These are phyloP conservation scores for Ceratocystis variospora DNA, from an alignment of 2,329 filamentous ascomycete species.

Conservation along the genomic window DNA sequence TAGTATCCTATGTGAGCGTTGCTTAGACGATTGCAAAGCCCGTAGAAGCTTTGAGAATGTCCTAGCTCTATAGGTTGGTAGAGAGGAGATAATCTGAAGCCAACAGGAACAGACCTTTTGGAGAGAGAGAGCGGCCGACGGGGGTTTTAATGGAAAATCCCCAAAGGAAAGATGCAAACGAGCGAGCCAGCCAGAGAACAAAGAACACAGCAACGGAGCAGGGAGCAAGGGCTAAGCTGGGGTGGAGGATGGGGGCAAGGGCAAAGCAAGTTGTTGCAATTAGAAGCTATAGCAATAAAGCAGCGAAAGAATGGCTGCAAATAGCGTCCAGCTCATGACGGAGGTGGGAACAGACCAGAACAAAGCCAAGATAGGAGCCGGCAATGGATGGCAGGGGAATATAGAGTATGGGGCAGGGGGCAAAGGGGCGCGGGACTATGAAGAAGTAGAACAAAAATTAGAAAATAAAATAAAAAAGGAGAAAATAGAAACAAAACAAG, in stretches of 20 bases:
- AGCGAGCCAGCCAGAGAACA: too few relatives aligned
- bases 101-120: background rate
- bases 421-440: background rate
- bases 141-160: conserved; percentile 6
- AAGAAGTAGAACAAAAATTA: background rate
- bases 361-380: background rate
- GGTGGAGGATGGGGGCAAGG: background rate
- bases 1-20: background rate
- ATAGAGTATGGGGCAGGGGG: background rate
- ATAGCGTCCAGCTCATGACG: too few relatives aligned
- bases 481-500: conserved; percentile 7
- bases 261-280: background rate
- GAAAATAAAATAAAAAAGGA: background rate
- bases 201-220: too few relatives aligned
- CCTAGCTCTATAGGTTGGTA: background rate
- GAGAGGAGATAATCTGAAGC: background rate
- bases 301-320: background rate
- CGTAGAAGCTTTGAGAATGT: conserved; percentile 1
- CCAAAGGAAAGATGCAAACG: background rate
- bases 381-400: background rate
- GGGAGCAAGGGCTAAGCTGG: background rate
- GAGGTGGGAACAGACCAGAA: background rate
- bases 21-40: background rate
- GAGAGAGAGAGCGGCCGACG: background rate
- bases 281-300: background rate